Evolutionary conservation across 305 asterid species (phyloP).

Genomic region (Fraxinus xanthoxyloides): DNA sequence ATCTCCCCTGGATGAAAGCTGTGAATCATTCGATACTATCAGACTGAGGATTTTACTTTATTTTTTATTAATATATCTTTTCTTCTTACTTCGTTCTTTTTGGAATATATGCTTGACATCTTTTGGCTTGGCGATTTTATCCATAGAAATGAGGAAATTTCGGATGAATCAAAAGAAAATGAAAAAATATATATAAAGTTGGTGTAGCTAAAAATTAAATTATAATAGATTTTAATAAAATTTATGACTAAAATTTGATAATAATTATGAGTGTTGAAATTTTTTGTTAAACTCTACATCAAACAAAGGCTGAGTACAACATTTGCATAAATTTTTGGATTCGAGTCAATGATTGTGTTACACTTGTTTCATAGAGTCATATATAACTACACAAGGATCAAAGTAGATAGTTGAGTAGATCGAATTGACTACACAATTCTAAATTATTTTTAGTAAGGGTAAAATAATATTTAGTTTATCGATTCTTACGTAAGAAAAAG

Average conservation of each 20-base stretch:
- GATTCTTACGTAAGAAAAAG: not conserved
- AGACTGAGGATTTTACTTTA: conserved; percentile 13
- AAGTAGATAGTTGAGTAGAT: not conserved
- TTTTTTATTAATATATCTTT: not conserved
- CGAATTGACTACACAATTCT: not conserved
- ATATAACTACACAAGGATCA: not conserved
- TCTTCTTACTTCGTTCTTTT: not conserved
- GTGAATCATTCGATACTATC: conserved; percentile 17
- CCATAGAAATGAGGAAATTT: not conserved
- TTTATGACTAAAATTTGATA: not conserved
- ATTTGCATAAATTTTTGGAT: not conserved
- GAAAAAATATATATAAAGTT: not conserved
- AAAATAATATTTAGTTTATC: no score
- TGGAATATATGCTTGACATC: not conserved
- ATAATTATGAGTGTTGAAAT: no score
- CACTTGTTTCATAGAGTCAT: not conserved
- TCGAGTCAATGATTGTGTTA: not conserved
- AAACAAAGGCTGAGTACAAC: not conserved
- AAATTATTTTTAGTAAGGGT: not conserved
- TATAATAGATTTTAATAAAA: no score
- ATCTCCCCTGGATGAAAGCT: conserved; percentile 16
- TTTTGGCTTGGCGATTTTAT: not conserved
- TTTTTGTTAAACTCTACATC: no score
- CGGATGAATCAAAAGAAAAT: not conserved
- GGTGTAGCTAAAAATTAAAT: not conserved